These are phyloP conservation scores for Apiospora kogelbergensis DNA, from an alignment of 2,329 filamentous ascomycete genomes.

Conservation along the genomic window DNA sequence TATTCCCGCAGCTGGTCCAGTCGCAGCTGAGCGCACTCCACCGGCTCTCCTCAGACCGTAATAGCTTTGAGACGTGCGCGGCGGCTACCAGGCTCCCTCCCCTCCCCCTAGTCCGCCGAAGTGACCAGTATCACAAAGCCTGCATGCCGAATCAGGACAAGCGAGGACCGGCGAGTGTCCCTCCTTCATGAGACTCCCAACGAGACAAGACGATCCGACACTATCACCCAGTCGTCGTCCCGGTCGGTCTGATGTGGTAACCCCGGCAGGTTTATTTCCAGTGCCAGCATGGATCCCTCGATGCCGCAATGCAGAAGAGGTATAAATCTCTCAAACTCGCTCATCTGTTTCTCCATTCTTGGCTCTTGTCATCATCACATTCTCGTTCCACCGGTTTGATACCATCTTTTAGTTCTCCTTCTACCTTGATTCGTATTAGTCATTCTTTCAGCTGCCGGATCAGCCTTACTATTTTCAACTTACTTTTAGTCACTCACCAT, in stretches of 20 bases:
- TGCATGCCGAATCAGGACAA: background rate
- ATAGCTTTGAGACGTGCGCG: background rate
- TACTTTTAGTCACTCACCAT: slow-evolving; percentile 23
- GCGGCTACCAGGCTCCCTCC: background rate
- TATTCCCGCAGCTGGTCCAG: background rate
- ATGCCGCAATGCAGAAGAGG: background rate
- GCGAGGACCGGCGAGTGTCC: background rate
- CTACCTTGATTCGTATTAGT: slow-evolving; percentile 19
- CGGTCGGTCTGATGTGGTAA: slow-evolving; percentile 5
- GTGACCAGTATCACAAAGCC: background rate
- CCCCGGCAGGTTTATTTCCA: background rate
- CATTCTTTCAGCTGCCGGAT: slow-evolving; percentile 30
- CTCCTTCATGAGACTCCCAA: background rate
- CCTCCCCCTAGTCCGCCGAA: background rate
- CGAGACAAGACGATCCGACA: slow-evolving; percentile 4
- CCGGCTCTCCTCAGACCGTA: background rate
- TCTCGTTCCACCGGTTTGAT: slow-evolving; percentile 14
- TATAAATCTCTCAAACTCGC: slow-evolving; percentile 11
- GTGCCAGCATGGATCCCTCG: background rate
- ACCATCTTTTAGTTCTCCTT: slow-evolving; percentile 15
- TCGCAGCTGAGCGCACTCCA: background rate
- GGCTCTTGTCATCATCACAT: slow-evolving; percentile 2
- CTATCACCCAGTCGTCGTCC: background rate
- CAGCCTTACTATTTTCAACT: slow-evolving; percentile 21
- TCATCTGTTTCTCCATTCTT: slow-evolving; percentile 9